Conservation (phyloP, 2,329 filamentous ascomycete genomes). For the Juglanconis sp. region DNA sequence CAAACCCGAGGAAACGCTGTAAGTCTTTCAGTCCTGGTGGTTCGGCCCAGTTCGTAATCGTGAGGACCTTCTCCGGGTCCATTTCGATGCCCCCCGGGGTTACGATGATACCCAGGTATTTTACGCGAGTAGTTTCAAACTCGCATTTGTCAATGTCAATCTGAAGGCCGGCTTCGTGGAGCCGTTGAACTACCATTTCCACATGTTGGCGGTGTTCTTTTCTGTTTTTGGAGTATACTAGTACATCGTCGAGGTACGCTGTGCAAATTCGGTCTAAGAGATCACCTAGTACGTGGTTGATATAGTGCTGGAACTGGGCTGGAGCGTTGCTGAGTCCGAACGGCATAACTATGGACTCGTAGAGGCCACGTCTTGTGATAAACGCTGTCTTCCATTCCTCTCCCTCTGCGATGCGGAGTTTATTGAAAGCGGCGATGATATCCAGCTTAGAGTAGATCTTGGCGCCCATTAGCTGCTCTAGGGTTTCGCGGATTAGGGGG, state of each 20-base stretch:
- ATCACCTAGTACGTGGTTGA: background rate
- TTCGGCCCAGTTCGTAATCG: background rate
- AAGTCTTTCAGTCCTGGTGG: background rate
- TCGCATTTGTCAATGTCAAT: background rate
- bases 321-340: too few relatives aligned
- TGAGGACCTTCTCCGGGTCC: background rate
- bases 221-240: background rate
- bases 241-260: background rate
- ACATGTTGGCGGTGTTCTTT: background rate
- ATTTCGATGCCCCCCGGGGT: background rate
- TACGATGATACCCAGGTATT: background rate
- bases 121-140: background rate
- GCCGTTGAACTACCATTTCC: too few relatives aligned
- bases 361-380: too few relatives aligned
- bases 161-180: background rate
- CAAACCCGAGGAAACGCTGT: background rate
- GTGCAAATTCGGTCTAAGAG: background rate
- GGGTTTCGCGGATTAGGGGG: background rate
- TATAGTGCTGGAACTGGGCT: background rate
- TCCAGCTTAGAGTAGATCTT: background rate
- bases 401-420: too few relatives aligned
- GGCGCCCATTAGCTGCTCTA: background rate
- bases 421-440: background rate
- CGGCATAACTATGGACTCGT: too few relatives aligned
- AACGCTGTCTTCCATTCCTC: too few relatives aligned